Conservation (phyloP, 139 green algal genomes). For the Chlamydomonas eustigma region DNA sequence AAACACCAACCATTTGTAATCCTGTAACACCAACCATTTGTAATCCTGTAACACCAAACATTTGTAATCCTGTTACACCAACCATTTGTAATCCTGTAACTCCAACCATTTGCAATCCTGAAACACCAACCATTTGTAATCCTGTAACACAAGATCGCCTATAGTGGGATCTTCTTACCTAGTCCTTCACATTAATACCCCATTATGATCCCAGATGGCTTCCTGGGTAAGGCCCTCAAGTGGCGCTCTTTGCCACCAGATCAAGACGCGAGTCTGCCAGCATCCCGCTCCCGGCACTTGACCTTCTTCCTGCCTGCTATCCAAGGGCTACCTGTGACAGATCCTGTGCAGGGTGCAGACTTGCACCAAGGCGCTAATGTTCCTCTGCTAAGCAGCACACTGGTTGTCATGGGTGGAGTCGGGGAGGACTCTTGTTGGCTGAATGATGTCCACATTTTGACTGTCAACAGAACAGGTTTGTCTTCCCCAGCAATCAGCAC, state of each 20-base stretch:
- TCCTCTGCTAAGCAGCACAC: neutral
- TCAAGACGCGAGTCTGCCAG: neutral
- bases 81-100: too few relatives aligned
- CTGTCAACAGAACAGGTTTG: neutral
- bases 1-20: too few relatives aligned
- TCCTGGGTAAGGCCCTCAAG: neutral
- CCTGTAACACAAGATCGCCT: too few relatives aligned
- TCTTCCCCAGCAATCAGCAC: too few relatives aligned
- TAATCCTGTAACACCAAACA: too few relatives aligned
- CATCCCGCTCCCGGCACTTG: neutral
- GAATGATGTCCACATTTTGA: slow-evolving; percentile 2
- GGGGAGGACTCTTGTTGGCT: neutral
- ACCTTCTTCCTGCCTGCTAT: neutral
- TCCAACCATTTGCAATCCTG: too few relatives aligned
- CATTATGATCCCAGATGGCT: slow-evolving; percentile 4
- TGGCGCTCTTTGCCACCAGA: neutral
- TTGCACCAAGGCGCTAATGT: neutral
- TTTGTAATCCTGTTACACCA: too few relatives aligned
- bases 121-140: too few relatives aligned
- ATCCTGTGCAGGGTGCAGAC: too few relatives aligned
- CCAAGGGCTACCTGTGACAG: neutral
- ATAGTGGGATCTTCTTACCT: too few relatives aligned
- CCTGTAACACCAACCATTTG: too few relatives aligned
- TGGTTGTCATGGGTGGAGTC: neutral
- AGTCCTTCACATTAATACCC: too few relatives aligned